A percentile compares a stretch with the other conserved stretches of the same genome.
These are phyloP conservation scores for Neurospora sp. DNA, from an alignment of 495 filamentous ascomycete species.

Conservation along the genomic window DNA sequence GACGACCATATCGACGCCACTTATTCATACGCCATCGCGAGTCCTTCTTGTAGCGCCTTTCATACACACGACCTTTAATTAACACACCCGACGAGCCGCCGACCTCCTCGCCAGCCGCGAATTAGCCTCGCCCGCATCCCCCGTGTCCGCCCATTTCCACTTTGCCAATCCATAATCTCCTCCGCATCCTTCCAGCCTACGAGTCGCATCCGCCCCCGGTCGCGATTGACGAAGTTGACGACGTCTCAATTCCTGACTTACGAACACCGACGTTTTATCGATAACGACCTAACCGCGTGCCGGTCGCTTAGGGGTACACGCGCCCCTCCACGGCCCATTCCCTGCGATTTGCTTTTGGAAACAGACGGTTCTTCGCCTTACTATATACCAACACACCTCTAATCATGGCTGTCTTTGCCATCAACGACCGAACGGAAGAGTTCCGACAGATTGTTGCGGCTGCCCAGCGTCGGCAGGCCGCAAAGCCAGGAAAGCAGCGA, in stretches of 20 bases:
- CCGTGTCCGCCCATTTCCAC: not conserved
- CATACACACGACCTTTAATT: not conserved
- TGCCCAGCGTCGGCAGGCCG: conserved; percentile 62
- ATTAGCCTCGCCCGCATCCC: not conserved
- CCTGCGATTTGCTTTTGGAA: not conserved
- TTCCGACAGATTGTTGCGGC: conserved; percentile 83
- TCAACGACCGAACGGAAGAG: conserved; percentile 93
- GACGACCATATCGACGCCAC: not conserved
- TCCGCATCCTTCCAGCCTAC: not conserved
- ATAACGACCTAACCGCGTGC: not conserved
- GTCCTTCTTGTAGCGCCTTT: not conserved
- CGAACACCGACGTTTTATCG: not conserved
- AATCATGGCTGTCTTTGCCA: conserved; percentile 51
- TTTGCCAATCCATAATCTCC: not conserved
- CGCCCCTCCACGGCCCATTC: not conserved
- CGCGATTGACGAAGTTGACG: not conserved
- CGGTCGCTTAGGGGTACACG: conserved; percentile 1
- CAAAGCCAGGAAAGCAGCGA: conserved; percentile 65
- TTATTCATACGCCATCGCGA: not conserved
- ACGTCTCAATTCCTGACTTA: not conserved
- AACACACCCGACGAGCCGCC: not conserved
- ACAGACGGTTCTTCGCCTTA: not conserved
- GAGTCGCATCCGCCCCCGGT: not conserved
- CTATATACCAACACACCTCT: not conserved
- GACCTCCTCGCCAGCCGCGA: not conserved